Evolutionary conservation across 2,329 filamentous ascomycete genomes (phyloP).

Genomic region (Metarhizium album): DNA sequence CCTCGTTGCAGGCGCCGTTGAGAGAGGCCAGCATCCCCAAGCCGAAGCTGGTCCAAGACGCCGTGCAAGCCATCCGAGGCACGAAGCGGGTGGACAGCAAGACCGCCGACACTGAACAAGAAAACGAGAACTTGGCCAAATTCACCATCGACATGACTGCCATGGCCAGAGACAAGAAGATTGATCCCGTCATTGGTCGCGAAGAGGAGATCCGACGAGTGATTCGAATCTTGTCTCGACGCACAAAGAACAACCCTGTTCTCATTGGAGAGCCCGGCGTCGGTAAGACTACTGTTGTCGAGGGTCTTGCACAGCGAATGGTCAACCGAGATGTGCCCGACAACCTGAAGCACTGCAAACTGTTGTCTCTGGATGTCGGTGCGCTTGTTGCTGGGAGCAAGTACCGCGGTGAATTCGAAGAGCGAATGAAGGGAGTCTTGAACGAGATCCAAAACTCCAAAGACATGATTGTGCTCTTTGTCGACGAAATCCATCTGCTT

Average conservation of each 20-base stretch:
- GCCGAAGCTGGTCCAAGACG: slow-evolving; percentile 77
- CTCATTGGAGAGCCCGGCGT: slow-evolving; percentile 97
- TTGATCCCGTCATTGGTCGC: slow-evolving; percentile 92
- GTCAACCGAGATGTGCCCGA: slow-evolving; percentile 95
- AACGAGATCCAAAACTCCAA: slow-evolving; percentile 94
- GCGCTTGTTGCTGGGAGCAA: slow-evolving; percentile 95
- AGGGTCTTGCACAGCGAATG: slow-evolving; percentile 89
- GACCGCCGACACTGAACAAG: slow-evolving; percentile 84
- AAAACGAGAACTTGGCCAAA: slow-evolving; percentile 92
- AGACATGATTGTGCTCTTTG: slow-evolving; percentile 95
- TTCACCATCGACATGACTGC: slow-evolving; percentile 98
- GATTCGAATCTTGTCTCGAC: slow-evolving; percentile 79
- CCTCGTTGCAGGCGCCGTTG: slow-evolving; percentile 59
- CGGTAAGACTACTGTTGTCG: slow-evolving; percentile 95
- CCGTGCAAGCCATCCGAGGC: slow-evolving; percentile 84
- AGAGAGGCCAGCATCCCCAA: slow-evolving; percentile 88
- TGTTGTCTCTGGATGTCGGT: slow-evolving; percentile 91
- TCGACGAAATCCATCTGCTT: slow-evolving; percentile 95
- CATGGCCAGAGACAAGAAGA: slow-evolving; percentile 92
- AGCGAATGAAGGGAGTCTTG: slow-evolving; percentile 96
- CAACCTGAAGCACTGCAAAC: slow-evolving; percentile 84
- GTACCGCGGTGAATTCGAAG: slow-evolving; percentile 96
- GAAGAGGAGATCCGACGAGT: slow-evolving; percentile 93
- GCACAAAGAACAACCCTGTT: slow-evolving; percentile 98
- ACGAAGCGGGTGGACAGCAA: slow-evolving; percentile 92